phyloP scores from a whole-genome alignment of 2,329 filamentous ascomycete species.

The Delphinella strobiligena region DNA sequence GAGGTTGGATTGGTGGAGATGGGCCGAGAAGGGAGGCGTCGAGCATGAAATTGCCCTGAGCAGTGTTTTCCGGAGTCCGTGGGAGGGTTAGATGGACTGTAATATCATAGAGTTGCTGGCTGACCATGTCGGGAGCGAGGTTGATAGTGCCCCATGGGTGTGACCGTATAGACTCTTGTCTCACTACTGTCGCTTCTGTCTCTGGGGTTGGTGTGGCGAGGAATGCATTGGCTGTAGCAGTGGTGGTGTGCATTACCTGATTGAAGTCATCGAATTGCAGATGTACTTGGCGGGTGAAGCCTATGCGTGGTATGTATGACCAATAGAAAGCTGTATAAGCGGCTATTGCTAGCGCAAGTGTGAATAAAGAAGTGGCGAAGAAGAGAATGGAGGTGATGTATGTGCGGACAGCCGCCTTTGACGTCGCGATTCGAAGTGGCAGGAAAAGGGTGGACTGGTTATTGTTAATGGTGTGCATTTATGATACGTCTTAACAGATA shows the following conservation, averaged over 20 bases:
- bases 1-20: too few relatives aligned
- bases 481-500: not conserved
- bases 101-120: slow-evolving; percentile 75
- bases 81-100: slow-evolving; percentile 64
- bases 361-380: slow-evolving; percentile 37
- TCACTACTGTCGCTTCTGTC: too few relatives aligned
- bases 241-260: slow-evolving; percentile 3
- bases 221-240: not conserved
- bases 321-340: slow-evolving; percentile 59
- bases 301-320: slow-evolving; percentile 54
- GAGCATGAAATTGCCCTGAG: slow-evolving; percentile 89
- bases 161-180: not conserved
- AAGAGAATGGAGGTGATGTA: slow-evolving; percentile 51
- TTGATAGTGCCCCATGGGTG: slow-evolving; percentile 38
- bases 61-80: slow-evolving; percentile 61
- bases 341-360: slow-evolving; percentile 45
- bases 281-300: slow-evolving; percentile 49
- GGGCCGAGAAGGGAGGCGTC: slow-evolving; percentile 53
- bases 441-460: slow-evolving; percentile 19
- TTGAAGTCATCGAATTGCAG: slow-evolving; percentile 49
- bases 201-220: not conserved
- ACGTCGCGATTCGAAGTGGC: slow-evolving; percentile 44
- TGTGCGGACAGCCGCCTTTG: slow-evolving; percentile 49
- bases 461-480: not conserved
- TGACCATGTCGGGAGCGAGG: slow-evolving; percentile 44